A percentile compares a stretch with the other conserved stretches of the same genome.
These are phyloP conservation scores for Phyllosticta ampelicida DNA, from an alignment of 2,329 filamentous ascomycete species.

Conservation along the genomic window DNA sequence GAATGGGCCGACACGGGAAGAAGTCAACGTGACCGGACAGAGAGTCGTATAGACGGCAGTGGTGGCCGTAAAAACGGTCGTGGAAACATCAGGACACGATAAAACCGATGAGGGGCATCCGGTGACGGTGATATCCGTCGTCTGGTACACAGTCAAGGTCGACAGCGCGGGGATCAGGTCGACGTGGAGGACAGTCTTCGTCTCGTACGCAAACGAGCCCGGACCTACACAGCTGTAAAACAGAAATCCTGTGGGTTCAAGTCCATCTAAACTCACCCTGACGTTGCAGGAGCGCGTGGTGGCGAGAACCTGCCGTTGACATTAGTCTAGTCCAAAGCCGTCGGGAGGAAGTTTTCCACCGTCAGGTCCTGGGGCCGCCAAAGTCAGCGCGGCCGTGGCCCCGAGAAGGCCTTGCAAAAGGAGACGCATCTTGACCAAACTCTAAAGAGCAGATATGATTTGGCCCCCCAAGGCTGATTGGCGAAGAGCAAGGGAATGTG, in stretches of 20 bases:
- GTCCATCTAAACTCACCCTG: background rate
- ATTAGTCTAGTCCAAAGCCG: background rate
- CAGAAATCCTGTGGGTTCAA: background rate
- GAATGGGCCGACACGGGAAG: background rate
- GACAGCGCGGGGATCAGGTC: conserved; percentile 23
- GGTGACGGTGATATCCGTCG: conserved; percentile 33
- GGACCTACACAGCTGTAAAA: background rate
- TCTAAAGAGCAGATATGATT: background rate
- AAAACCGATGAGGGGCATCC: conserved; percentile 29
- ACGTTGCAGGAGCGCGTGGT: background rate
- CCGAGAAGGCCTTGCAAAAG: background rate
- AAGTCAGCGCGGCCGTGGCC: background rate
- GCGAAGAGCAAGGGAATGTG: background rate
- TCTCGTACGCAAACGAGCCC: background rate
- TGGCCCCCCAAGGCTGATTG: background rate
- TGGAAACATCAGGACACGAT: conserved; percentile 27
- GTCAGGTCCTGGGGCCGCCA: background rate
- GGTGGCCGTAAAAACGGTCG: conserved; percentile 29
- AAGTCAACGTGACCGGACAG: conserved; percentile 30
- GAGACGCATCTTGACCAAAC: background rate
- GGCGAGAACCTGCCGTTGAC: background rate
- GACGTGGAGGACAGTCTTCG: conserved; percentile 12
- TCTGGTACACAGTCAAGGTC: conserved; percentile 33
- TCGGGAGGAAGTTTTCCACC: background rate
- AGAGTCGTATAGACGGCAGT: conserved; percentile 33